These are phyloP conservation scores for Plenodomus biglobosus DNA, from an alignment of 2,329 filamentous ascomycete species.

Conservation along the genomic window DNA sequence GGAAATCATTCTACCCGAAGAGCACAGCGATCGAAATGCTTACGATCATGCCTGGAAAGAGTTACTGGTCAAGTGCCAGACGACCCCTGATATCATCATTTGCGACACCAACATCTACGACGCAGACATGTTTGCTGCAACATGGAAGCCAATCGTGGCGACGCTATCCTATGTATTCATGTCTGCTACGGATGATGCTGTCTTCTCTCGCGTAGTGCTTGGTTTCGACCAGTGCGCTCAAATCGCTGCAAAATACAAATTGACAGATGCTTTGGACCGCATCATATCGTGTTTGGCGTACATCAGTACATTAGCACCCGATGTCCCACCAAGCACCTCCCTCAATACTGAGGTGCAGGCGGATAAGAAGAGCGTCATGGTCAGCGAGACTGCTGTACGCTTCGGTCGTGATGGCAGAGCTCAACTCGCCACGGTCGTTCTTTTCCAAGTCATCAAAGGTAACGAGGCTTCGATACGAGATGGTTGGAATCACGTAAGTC, in stretches of 20 bases:
- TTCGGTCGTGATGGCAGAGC: constrained; percentile 92
- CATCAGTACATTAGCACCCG: constrained; percentile 83
- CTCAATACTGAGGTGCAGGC: constrained; percentile 96
- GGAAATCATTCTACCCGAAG: constrained; percentile 95
- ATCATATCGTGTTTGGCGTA: constrained; percentile 87
- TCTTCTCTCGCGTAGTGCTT: constrained; percentile 89
- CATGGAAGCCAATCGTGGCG: constrained; percentile 92
- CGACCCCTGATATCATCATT: constrained; percentile 70
- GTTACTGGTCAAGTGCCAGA: constrained; percentile 79
- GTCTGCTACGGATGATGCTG: constrained; percentile 94
- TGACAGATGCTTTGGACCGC: constrained; percentile 86
- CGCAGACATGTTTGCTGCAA: constrained; percentile 94
- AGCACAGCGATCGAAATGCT: constrained; percentile 94
- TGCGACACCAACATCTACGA: constrained; percentile 95
- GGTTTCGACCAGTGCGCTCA: constrained; percentile 96
- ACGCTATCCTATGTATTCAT: constrained; percentile 98
- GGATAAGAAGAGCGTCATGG: constrained; percentile 92
- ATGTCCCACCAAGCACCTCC: constrained; percentile 74
- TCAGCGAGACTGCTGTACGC: constrained; percentile 94
- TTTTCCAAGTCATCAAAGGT: constrained; percentile 87
- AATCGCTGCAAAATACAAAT: constrained; percentile 80
- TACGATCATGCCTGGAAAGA: constrained; percentile 99
- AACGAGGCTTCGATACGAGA: constrained; percentile 75
- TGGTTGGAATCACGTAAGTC: constrained; percentile 76
- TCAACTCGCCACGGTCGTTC: constrained; percentile 89